Evolutionary conservation across 2,329 filamentous ascomycete species (phyloP).

Genomic region (Mycosphaerelloides madeirae): DNA sequence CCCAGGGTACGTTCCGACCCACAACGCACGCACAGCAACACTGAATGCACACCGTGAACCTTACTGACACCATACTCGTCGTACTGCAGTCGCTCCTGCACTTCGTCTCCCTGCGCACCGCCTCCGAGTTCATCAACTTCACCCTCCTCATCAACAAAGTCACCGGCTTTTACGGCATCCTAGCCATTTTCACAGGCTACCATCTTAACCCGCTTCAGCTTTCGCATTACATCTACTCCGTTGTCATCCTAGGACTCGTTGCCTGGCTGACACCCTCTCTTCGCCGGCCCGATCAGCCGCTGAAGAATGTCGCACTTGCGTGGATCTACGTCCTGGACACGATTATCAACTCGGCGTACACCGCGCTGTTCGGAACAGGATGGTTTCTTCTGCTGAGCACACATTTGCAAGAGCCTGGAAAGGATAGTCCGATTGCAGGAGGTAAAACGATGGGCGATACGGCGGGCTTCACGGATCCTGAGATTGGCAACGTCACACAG

Average conservation of each 20-base stretch:
- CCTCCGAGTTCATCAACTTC: constrained; percentile 77
- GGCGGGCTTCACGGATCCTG: constrained; percentile 60
- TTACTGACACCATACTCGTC: background rate
- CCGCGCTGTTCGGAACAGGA: constrained; percentile 70
- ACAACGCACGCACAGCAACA: background rate
- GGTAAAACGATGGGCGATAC: constrained; percentile 58
- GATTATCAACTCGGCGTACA: constrained; percentile 75
- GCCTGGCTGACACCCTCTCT: constrained; percentile 73
- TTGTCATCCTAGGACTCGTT: constrained; percentile 63
- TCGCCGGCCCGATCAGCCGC: constrained; percentile 48
- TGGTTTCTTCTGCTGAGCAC: constrained; percentile 77
- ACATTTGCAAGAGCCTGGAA: constrained; percentile 42
- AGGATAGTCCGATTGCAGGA: constrained; percentile 19
- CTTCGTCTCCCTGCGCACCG: constrained; percentile 79
- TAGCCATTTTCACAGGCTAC: constrained; percentile 84
- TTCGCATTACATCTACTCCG: constrained; percentile 86
- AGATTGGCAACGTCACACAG: constrained; percentile 50
- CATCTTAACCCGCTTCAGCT: constrained; percentile 77
- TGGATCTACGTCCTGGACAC: constrained; percentile 84
- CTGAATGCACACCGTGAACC: background rate
- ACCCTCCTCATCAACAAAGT: constrained; percentile 87
- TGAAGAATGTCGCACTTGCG: constrained; percentile 74
- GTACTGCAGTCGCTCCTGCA: constrained; percentile 71
- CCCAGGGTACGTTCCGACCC: constrained; percentile 3
- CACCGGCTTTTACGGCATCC: constrained; percentile 82